Percentiles rank a stretch among this genome's conserved stretches.
Evolutionary conservation across 2,329 filamentous ascomycete genomes (phyloP).

Genomic region (Camillea tinctor): DNA sequence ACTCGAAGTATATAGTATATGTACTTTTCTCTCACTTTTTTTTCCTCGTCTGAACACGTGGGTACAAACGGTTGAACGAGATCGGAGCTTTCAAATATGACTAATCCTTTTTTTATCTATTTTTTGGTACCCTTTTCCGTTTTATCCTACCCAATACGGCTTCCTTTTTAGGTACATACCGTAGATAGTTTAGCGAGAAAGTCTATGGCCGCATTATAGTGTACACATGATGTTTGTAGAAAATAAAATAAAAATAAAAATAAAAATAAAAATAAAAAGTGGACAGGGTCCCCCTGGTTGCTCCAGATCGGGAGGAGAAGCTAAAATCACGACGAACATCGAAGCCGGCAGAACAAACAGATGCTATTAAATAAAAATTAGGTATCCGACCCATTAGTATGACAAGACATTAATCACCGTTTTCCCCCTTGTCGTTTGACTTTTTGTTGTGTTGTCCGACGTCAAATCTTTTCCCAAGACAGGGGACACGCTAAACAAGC

Average conservation of each 20-base stretch:
- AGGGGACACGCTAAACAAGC: background rate
- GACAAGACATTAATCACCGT: background rate
- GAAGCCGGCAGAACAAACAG: background rate
- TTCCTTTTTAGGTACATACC: no score
- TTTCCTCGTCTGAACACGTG: no score
- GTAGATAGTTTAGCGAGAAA: no score
- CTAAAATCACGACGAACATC: background rate
- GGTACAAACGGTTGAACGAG: background rate
- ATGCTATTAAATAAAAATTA: background rate
- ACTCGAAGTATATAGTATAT: no score
- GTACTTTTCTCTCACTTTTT: no score
- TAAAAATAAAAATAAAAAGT: no score
- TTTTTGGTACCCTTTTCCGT: background rate
- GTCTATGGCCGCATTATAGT: no score
- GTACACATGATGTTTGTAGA: background rate
- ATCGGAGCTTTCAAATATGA: background rate
- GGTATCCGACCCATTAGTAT: background rate
- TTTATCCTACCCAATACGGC: no score
- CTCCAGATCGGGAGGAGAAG: background rate
- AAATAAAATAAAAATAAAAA: no score
- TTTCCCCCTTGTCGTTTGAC: background rate
- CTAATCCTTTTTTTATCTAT: background rate
- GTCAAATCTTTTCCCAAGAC: background rate
- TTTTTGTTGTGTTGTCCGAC: background rate
- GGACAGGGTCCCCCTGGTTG: background rate